Percentiles rank a stretch among this genome's conserved stretches.
Evolutionary conservation across 2,329 filamentous ascomycete species (phyloP).

Genomic region (Claviceps maximensis): DNA sequence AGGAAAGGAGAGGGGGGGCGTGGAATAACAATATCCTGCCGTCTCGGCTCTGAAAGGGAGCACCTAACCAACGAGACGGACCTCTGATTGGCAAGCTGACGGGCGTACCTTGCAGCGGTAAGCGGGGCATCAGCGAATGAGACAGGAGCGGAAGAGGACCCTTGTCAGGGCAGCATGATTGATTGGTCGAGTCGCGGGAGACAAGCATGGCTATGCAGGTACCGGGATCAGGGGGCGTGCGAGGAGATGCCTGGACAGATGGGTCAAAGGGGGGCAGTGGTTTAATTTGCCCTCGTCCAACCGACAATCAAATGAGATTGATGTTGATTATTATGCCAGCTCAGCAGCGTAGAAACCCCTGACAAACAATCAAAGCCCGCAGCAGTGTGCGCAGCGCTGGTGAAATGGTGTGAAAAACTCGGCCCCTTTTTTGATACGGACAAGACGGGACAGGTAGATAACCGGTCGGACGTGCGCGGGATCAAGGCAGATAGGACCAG

Average conservation of each 20-base stretch:
- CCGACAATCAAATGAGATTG: background rate
- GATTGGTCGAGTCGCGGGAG: background rate
- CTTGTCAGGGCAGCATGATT: background rate
- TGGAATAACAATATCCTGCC: background rate
- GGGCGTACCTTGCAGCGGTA: constrained; percentile 6
- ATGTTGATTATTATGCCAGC: too few species aligned
- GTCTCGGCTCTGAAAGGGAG: background rate
- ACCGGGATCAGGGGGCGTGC: background rate
- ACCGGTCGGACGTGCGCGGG: background rate
- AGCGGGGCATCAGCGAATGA: constrained; percentile 7
- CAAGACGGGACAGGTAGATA: background rate
- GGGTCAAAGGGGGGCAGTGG: background rate
- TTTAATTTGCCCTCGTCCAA: constrained; percentile 5
- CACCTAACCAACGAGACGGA: background rate
- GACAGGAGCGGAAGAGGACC: constrained; percentile 5
- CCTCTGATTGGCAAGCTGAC: background rate
- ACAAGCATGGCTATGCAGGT: background rate
- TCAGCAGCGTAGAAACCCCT: too few species aligned
- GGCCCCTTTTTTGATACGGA: background rate
- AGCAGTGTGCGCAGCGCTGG: too few species aligned
- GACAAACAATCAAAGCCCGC: too few species aligned
- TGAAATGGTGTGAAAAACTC: background rate
- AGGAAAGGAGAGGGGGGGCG: background rate
- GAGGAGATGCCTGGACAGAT: background rate
- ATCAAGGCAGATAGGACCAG: background rate